Base-by-base conservation (phyloP, 2,329 filamentous ascomycete species). In the Endocalyx cinctus region DNA sequence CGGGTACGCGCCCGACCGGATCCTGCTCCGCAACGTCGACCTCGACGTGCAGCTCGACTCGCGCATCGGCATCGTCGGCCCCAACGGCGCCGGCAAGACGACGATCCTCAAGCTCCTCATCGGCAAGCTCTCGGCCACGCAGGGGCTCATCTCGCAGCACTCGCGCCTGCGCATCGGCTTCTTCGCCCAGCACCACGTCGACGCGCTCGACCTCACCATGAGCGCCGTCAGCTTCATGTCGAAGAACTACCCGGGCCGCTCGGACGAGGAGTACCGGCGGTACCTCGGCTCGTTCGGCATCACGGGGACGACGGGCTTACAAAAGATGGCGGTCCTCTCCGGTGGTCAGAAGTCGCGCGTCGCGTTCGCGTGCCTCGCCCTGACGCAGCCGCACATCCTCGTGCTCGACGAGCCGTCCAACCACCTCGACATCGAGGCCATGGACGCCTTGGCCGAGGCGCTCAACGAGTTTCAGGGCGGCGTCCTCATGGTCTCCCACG, bases 301-400 rank as follows among this genome's bases (percentile, higher is more conserved):
- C 57, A 98, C 92, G 1, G 92, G 92, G 47, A 98, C 89, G 60
- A 97, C 90, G 5, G 90, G 90, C 54, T 72, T 98, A 35, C 92
- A 98, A 58, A 95, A 94, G 67, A 95, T 98, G 84, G 90, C 67
- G 26, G 64, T 96, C 31, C 67, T 98, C 4, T 98, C 92, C 11
- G 92, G 92, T 72, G 92, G 92, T 69, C 92, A 98, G 58, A 98
- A 98, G 62, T 97, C 89, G 32, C 86, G 92, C 69, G 92, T 98
- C 2, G 92, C 92, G 6, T 98, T 98, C 63, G 90, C 92, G n/a
- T 97, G 90, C 57, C 66, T 98, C 41, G 90, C 88, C 1, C 69
- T 98, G 46, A 87, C 82, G 30, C 95, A 97, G 63, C 92, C 92
- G 13, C 92, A 98, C 57, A 97, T 98, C 47, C 74, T 98, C 29